Percentiles rank a stretch among this genome's conserved stretches.
Evolutionary conservation across 345 rosid genomes (phyloP).

Genomic region (Corymbia maculata): DNA sequence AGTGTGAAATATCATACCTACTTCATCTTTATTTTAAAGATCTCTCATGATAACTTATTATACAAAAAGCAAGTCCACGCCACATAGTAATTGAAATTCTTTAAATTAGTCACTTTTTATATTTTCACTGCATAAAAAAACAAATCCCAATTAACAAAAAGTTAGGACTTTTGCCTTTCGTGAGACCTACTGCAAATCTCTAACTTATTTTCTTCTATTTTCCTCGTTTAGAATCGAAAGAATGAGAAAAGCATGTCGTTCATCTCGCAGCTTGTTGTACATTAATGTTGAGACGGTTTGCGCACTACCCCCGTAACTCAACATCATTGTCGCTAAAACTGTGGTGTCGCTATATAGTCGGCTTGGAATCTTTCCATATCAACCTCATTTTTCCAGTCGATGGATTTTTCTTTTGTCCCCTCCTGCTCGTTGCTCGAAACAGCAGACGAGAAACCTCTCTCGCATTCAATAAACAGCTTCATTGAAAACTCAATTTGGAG

Average conservation of each 20-base stretch:
- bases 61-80: no score
- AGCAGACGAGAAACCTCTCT: neutral
- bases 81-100: neutral
- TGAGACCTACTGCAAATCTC: fast-evolving
- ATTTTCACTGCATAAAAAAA: neutral
- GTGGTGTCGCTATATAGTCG: neutral
- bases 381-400: neutral
- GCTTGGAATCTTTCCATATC: neutral
- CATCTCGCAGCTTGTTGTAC: neutral
- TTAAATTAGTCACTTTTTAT: neutral
- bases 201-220: neutral
- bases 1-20: fast-evolving
- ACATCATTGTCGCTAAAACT: neutral
- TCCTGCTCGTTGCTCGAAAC: neutral
- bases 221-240: neutral
- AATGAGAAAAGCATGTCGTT: neutral
- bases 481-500: neutral
- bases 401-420: neutral
- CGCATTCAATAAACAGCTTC: neutral
- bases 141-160: neutral
- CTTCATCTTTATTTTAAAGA: neutral
- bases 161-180: neutral
- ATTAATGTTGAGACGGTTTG: neutral
- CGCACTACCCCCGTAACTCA: neutral
- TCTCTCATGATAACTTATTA: neutral